Evolutionary conservation across 331 rosid genomes (phyloP), one percentile per base, ranked within the genome.

Genomic region (Pyrus hybrid): DNA sequence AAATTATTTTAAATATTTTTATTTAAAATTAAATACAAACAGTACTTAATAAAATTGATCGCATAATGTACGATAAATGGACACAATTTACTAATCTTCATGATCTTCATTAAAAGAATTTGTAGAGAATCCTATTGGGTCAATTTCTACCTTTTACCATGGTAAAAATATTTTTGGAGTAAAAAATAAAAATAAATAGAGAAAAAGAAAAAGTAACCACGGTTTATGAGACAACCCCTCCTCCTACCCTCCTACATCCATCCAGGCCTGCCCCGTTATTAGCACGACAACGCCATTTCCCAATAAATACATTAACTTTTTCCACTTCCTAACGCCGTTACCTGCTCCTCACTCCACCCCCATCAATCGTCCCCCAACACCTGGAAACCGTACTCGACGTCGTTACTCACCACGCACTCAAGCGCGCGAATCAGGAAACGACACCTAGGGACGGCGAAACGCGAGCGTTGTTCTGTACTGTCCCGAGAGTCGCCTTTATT

Each of bases 241-340:
- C 72, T 57, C 20, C 37, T 4, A 20, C 23, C 76, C 22, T 37
- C 65, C 33, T 32, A 32, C 84, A 70, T 64, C 81, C 81, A 75
- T 84, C 74, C 63, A 16, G 21, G 76, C 62, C 81, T 90, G 96
- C 93, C 93, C 85, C 74, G 93, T 83, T 69, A 74, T 68, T 73
- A 79, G 84, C 86, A 83, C 85, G 96, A 90, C 94, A 93, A 80
- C 29, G 78, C 86, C 96, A 82, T 71, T 83, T 90, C 85, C 87
- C 88, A 84, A 90, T 80, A 82, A 85, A 86, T 86, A 72, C 77
- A 54, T 54, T 89, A 76, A 83, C 93, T 86, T 92, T 76, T 82
- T 83, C 77, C 65, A 85, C 81, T 6, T 2, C 29, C 7, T 78
- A 84, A 86, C 89, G 87, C 76, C 95, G 95, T 86, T 78, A 75